Base-by-base conservation (phyloP, 140 eudicot species). In the Eryngium alpinum region DNA sequence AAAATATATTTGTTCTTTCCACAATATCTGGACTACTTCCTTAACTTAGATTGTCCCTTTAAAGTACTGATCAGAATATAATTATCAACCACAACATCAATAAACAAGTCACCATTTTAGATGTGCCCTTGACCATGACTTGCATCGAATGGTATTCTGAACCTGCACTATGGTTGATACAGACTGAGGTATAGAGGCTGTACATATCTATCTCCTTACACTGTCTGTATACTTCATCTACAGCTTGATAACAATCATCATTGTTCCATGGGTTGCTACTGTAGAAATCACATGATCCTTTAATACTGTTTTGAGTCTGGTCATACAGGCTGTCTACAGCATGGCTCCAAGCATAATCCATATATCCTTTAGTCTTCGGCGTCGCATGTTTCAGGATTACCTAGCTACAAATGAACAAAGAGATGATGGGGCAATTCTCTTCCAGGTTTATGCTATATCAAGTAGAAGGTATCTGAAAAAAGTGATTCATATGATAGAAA, bases 291-390 rank as follows among this genome's bases (percentile, higher is more conserved):
- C 98, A 94, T 2, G 97, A 88, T 70, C 86, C 84, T 62, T 80
- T 73, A 43, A 94, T 94, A 65, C 89, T 89, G 85, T 89, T 88
- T 82, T 94, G 93, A 66, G 98, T 94, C 87, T 94, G 97, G 79
- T 94, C 98, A 94, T 81, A 94, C n/a, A n/a, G n/a, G n/a, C n/a
- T n/a, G n/a, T n/a, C 92, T 46, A 94, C 94, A 4, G 98, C 97
- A 80, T 94, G 98, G 83, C 97, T 94, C 98, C 98, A 94, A 17
- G 98, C 98, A 81, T 90, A 94, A 80, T 94, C 98, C 82, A 92
- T 94, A 60, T 90, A 77, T 28, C 97, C 98, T 85, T 85, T 89
- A 92, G 86, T 94, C 98, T 83, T 94, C 97, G 63, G 97, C 91
- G 73, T 94, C 89, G 81, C 89, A 80, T 74, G 97, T 94, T 87